Percentiles rank a stretch among this genome's conserved stretches.
Evolutionary conservation across 2,329 filamentous ascomycete genomes (phyloP).

Genomic region (Clonostachys sp.): DNA sequence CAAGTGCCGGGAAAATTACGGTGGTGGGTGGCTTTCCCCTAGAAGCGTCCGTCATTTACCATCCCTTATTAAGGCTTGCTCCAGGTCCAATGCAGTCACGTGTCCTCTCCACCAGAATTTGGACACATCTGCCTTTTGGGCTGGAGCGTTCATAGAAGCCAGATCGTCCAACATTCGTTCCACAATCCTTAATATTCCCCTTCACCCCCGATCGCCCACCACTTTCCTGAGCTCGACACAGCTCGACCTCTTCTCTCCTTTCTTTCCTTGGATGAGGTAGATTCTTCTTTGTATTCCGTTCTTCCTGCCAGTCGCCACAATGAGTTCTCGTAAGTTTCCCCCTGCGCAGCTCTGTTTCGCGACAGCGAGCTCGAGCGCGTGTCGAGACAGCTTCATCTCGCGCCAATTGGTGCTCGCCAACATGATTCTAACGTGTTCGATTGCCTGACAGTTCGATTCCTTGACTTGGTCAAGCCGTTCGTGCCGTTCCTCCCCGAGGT

Average conservation of each 20-base stretch:
- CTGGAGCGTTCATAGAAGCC: conserved; percentile 26
- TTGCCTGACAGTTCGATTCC: conserved; percentile 76
- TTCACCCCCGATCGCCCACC: conserved; percentile 10
- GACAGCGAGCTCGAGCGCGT: conserved; percentile 3
- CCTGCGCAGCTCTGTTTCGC: conserved; percentile 9
- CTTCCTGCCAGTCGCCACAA: conserved; percentile 32
- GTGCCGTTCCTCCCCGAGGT: conserved; percentile 99
- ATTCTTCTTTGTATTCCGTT: conserved; percentile 21
- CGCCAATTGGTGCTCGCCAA: conserved; percentile 16
- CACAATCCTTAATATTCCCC: conserved; percentile 20
- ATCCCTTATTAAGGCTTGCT: too few relatives aligned
- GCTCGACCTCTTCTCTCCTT: conserved; percentile 22
- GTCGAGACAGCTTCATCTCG: not conserved
- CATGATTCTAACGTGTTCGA: conserved; percentile 16
- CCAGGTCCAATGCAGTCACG: conserved; percentile 1
- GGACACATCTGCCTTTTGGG: conserved; percentile 39
- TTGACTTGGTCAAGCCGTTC: conserved; percentile 99
- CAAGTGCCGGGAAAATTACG: conserved; percentile 7
- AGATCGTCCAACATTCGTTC: conserved; percentile 29
- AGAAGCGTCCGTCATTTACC: too few relatives aligned
- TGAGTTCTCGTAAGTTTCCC: conserved; percentile 49
- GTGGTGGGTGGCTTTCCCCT: conserved; percentile 17
- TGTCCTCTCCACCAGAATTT: conserved; percentile 24
- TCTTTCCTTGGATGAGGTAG: conserved; percentile 20
- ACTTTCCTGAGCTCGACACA: conserved; percentile 27